These are phyloP conservation scores for Lepraria neglecta DNA, from an alignment of 495 filamentous ascomycete species.

Conservation along the genomic window DNA sequence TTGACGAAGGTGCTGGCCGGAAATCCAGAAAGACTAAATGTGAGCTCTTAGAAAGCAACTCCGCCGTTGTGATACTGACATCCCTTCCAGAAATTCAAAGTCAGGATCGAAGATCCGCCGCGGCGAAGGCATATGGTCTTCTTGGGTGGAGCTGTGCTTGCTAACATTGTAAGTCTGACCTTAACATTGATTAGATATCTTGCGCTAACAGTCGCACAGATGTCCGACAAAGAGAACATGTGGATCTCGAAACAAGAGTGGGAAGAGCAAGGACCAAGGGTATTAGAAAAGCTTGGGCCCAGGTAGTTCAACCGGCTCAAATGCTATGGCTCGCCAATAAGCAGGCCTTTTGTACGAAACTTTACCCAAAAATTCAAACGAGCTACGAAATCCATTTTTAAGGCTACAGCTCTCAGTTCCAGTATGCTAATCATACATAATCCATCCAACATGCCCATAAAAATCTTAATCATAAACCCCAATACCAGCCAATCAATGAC, in stretches of 20 bases:
- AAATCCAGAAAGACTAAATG: constrained; percentile 83
- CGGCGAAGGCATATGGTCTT: constrained; percentile 98
- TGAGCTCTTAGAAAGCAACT: constrained; percentile 32
- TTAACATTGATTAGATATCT: neutral
- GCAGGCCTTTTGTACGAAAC: neutral
- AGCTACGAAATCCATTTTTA: constrained; percentile 12
- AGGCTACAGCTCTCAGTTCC: constrained; percentile 19
- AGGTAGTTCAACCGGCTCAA: constrained; percentile 39
- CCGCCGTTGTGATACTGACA: neutral
- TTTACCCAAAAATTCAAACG: neutral
- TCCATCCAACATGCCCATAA: constrained; percentile 23
- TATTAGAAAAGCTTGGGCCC: constrained; percentile 84
- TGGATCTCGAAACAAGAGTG: constrained; percentile 97
- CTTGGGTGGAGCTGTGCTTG: constrained; percentile 90
- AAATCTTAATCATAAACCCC: constrained; percentile 81
- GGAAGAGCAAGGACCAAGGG: constrained; percentile 84
- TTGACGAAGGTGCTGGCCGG: constrained; percentile 82
- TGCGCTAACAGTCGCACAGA: constrained; percentile 40
- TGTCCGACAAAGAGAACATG: constrained; percentile 98
- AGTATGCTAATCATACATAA: constrained; percentile 14
- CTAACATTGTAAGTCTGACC: constrained; percentile 67
- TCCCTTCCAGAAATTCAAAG: constrained; percentile 81
- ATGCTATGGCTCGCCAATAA: too few relatives aligned
- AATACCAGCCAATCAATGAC: constrained; percentile 87
- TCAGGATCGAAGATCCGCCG: constrained; percentile 95